Evolutionary conservation across 73 alveolate genomes (phyloP), one percentile per base, ranked within the genome.

Genomic region (Paramecium octaurelia): DNA sequence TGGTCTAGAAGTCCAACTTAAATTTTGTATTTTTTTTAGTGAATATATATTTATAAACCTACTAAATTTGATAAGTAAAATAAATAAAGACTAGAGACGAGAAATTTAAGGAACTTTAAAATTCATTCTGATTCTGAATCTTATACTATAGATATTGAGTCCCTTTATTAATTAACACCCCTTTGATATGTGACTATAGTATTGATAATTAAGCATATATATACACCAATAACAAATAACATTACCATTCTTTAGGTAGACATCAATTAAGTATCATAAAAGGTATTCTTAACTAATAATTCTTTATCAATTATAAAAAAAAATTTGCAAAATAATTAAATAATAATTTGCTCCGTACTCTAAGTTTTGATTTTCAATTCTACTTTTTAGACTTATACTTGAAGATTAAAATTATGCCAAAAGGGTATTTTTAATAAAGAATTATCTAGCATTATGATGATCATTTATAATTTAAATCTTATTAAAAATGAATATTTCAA

Each of bases 31-130:
- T 64, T 64, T 64, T 64, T 11, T 21, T 64, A 31, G 29, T 64
- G 21, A 54, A n/a, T 54, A 54, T 18, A 54, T 50, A 64, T 50
- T 4, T 34, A 24, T 24, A 64, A 50, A 34, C 54, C 27, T 34
- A 6, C 50, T 1, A 27, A 64, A 24, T 64, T 64, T 64, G 84
- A 64, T 8, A 6, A 27, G 31, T 50, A 27, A 6, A 31, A 64
- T 23, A 31, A 20, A 29, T 27, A n/a, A 64, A 50, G 84, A 27
- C 29, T 27, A 27, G 48, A 31, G 50, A 64, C 27, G 44, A 64
- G 84, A 64, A 64, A 64, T 64, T 64, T 34, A 64, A 64, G 46
- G 84, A 64, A 64, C 84, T 64, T 64, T 48, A 64, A 64, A 64
- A 4, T 24, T 34, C 31, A 27, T 34, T 64, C 84, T 64, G 84